Evolutionary conservation across 768 basidiomycete genomes (phyloP).

Genomic region (Lanmaoa rubissima): DNA sequence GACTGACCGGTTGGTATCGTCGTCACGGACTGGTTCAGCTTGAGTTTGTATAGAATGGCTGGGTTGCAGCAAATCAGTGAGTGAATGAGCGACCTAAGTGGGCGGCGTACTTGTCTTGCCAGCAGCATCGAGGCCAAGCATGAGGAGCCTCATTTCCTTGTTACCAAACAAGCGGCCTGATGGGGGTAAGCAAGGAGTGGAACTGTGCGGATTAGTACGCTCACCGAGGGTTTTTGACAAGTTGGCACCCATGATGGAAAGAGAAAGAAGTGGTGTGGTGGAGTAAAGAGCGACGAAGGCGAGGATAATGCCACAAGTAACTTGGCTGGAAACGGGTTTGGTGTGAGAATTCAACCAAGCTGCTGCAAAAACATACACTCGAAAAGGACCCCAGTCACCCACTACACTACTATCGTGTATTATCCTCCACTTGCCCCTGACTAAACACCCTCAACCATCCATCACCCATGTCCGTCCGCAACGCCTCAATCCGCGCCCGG

Average conservation of each 20-base stretch:
- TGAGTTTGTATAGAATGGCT: slow-evolving; percentile 99
- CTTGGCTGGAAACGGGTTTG: slow-evolving; percentile 1
- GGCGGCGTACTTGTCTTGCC: slow-evolving; percentile 90
- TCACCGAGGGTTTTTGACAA: slow-evolving; percentile 80
- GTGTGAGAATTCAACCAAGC: slow-evolving; percentile 26
- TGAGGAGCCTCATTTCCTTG: slow-evolving; percentile 97
- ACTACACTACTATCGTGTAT: slow-evolving; percentile 5
- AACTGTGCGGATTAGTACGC: slow-evolving; percentile 5
- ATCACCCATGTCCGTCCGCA: slow-evolving; percentile 87
- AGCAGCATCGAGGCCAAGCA: slow-evolving; percentile 96
- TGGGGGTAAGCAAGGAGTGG: slow-evolving; percentile 1
- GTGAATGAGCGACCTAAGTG: neutral
- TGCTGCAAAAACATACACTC: slow-evolving; percentile 13
- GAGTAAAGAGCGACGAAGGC: slow-evolving; percentile 65
- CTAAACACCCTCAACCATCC: slow-evolving; percentile 85
- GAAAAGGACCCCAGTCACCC: slow-evolving; percentile 32
- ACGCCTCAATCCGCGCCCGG: slow-evolving; percentile 72
- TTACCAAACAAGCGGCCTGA: slow-evolving; percentile 93
- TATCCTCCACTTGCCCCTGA: slow-evolving; percentile 46
- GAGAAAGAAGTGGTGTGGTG: slow-evolving; percentile 16
- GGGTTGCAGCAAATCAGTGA: slow-evolving; percentile 9
- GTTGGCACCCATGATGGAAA: slow-evolving; percentile 73
- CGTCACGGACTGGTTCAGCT: slow-evolving; percentile 97
- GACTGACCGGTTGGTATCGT: slow-evolving; percentile 89
- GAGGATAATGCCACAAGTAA: slow-evolving; percentile 31